Conservation (phyloP, 1,139 yeast species). For the Yamadazyma sp. region DNA sequence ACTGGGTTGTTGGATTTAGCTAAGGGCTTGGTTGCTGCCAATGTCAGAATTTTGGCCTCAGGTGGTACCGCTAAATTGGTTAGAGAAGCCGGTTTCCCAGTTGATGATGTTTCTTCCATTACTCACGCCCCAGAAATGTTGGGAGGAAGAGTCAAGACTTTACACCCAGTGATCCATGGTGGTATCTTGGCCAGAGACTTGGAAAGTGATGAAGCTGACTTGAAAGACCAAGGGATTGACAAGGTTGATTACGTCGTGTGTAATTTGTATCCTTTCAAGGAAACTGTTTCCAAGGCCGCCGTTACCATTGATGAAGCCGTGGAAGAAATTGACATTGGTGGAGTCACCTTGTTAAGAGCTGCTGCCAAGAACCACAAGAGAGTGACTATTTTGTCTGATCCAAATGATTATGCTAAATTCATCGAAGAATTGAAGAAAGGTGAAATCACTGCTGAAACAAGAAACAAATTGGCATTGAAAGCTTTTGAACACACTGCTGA, state of each 20-base stretch:
- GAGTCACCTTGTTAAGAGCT: constrained; percentile 94
- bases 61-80: constrained; percentile 96
- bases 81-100: constrained; percentile 97
- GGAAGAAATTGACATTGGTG: constrained; percentile 98
- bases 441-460: constrained; percentile 68
- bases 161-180: constrained; percentile 98
- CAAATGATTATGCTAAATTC: constrained; percentile 85
- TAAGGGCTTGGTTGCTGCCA: constrained; percentile 84
- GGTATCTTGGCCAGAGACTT: constrained; percentile 95
- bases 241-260: constrained; percentile 96
- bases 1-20: constrained; percentile 95
- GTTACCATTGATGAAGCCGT: constrained; percentile 97
- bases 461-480: constrained; percentile 86
- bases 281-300: constrained; percentile 91
- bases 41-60: constrained; percentile 90
- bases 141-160: constrained; percentile 96
- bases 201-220: constrained; percentile 86
- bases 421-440: constrained; percentile 75
- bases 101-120: constrained; percentile 89
- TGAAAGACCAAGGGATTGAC: constrained; percentile 83
- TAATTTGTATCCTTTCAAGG: constrained; percentile 96
- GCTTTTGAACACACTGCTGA: constrained; percentile 99
- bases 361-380: constrained; percentile 98
- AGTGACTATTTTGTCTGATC: constrained; percentile 93
- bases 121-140: constrained; percentile 99